Evolutionary conservation across 2,329 filamentous ascomycete species (phyloP).

Genomic region (Fusarium sp.): DNA sequence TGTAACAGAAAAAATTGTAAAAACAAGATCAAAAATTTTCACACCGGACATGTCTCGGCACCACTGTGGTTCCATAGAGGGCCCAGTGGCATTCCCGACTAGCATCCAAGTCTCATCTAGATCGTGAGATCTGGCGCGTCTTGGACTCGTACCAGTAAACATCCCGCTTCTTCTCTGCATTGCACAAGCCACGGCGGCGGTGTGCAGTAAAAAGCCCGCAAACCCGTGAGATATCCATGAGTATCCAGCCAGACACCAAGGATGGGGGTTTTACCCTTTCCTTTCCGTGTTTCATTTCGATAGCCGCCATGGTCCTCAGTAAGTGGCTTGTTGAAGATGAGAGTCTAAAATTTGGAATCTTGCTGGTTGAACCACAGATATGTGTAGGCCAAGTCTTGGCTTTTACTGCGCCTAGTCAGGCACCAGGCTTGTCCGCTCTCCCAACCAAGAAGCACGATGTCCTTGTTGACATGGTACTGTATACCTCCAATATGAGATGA

Average conservation of each 20-base stretch:
- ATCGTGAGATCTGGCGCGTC: conserved; percentile 39
- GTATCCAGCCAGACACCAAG: conserved; percentile 20
- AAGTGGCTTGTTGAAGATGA: conserved; percentile 18
- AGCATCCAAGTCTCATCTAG: conserved; percentile 27
- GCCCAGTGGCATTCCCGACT: conserved; percentile 23
- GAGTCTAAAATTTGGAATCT: conserved; percentile 16
- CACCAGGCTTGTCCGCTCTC: not conserved
- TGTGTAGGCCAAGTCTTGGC: not conserved
- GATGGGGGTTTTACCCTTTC: not conserved
- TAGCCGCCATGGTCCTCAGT: conserved; percentile 23
- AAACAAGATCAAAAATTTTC: conserved; percentile 9
- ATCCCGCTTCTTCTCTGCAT: conserved; percentile 32
- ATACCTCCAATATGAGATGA: conserved; percentile 24
- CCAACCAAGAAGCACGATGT: conserved; percentile 7
- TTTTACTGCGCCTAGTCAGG: not conserved
- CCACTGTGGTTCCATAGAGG: conserved; percentile 21
- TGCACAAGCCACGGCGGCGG: conserved; percentile 24
- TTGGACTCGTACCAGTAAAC: conserved; percentile 33
- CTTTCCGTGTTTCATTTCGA: conserved; percentile 11
- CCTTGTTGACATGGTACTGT: conserved; percentile 19
- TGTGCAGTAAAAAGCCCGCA: conserved; percentile 27
- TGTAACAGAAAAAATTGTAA: conserved; percentile 9
- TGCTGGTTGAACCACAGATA: conserved; percentile 8
- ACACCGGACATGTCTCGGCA: conserved; percentile 37
- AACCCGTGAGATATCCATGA: conserved; percentile 29